Base-by-base conservation (phyloP, 345 rosid genomes). In the Murraya koenigii region DNA sequence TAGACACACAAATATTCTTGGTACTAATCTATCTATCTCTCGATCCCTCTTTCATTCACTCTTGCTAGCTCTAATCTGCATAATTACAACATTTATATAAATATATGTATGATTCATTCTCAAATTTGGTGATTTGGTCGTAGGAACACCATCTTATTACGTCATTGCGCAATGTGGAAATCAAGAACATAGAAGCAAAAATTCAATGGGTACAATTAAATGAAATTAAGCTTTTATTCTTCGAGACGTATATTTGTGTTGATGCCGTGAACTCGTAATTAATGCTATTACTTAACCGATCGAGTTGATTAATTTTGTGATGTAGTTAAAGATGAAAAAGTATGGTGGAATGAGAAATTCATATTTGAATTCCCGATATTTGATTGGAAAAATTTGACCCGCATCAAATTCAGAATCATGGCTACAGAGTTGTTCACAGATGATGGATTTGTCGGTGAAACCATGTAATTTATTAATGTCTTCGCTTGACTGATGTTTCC, bases 341-440 rank as follows among this genome's bases (percentile, higher is more conserved):
- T 86, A 52, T 67, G 87, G 84, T 95, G 99, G 99, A 93, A 95
- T 84, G 88, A 95, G 87, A 95, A 95, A 84, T 89, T 96, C 82
- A 77, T 54, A 47, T 91, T 94, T 25, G 87, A 89, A 68, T 88
- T 83, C 72, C 88, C 88, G 0, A 72, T 86, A 28, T 67, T 78
- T 55, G 84, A 90, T 33, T 93, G 96, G 92, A 83, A 81, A 81
- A 87, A 79, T 38, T 49, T 87, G 26, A 81, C 82, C 54, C 88
- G 87, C 47, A 83, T 93, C 55, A 96, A 88, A 75, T 73, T 92
- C 71, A 89, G 85, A 77, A 90, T 92, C 80, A 92, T 89, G 94
- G 93, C 88, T 84, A 77, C 72, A 77, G 85, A 88, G 77, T 81
- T 86, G 69, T 87, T 89, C 85, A 80, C 66, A 49, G 82, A 85